Conservation (phyloP, 2,329 filamentous ascomycete genomes). For the Pyrenophora graminea region DNA sequence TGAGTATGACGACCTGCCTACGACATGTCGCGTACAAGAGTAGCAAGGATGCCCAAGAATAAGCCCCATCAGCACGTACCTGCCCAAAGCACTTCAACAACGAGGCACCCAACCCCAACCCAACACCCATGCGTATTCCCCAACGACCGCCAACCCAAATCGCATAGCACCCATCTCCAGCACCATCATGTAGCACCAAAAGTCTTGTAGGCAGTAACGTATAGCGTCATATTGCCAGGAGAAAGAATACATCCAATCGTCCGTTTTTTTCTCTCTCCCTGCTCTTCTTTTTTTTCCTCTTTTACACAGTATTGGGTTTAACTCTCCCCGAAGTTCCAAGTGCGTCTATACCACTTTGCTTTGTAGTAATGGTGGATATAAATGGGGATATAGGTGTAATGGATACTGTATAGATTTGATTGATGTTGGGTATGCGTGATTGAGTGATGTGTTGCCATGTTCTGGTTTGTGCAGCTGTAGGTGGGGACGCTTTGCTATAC, state of each 20-base stretch:
- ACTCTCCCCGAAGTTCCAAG: not conserved
- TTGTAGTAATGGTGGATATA: conserved; percentile 10
- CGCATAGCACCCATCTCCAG: conserved; percentile 34
- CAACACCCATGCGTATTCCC: conserved; percentile 11
- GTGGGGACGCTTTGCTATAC: no score
- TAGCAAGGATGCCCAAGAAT: not conserved
- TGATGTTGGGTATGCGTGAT: not conserved
- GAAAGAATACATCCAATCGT: conserved; percentile 29
- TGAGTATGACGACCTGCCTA: not conserved
- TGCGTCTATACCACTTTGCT: conserved; percentile 13
- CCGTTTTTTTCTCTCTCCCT: conserved; percentile 10
- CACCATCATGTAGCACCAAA: conserved; percentile 40
- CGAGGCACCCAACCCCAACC: conserved; percentile 9
- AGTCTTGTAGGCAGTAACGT: conserved; percentile 36
- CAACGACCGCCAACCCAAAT: conserved; percentile 17
- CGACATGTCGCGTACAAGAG: not conserved
- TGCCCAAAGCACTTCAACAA: conserved; percentile 17
- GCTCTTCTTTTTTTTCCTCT: conserved; percentile 1
- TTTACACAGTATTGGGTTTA: not conserved
- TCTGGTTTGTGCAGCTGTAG: no score
- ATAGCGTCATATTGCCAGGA: conserved; percentile 25
- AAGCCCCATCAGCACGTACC: conserved; percentile 7
- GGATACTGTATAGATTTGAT: conserved; percentile 14
- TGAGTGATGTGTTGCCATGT: not conserved
- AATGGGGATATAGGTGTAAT: conserved; percentile 25